Evolutionary conservation across 2,329 filamentous ascomycete genomes (phyloP).

Genomic region (Monascus ruber): DNA sequence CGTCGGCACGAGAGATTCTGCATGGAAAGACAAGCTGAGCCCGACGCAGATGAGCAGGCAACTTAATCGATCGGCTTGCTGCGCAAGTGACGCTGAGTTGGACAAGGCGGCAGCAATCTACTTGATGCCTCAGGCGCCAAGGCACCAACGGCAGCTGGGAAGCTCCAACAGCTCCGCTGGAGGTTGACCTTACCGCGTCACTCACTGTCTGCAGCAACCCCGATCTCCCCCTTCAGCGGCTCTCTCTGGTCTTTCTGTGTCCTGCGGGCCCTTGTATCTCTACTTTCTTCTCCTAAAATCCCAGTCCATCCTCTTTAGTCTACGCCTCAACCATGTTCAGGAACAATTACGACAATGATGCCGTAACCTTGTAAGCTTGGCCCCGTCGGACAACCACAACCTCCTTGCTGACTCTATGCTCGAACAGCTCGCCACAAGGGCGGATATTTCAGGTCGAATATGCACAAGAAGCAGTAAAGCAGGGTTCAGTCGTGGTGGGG

Average conservation of each 20-base stretch:
- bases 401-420: slow-evolving; percentile 8
- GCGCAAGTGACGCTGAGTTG: slow-evolving; percentile 21
- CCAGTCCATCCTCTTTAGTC: slow-evolving; percentile 3
- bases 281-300: neutral
- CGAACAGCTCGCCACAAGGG: slow-evolving; percentile 81
- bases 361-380: slow-evolving; percentile 82
- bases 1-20: slow-evolving; percentile 4
- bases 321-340: slow-evolving; percentile 67
- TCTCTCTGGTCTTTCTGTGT: slow-evolving; percentile 6
- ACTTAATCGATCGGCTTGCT: neutral
- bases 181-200: slow-evolving; percentile 19
- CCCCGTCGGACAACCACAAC: slow-evolving; percentile 6
- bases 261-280: too few relatives aligned
- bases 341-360: slow-evolving; percentile 99
- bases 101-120: slow-evolving; percentile 6
- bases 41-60: too few relatives aligned
- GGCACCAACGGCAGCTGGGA: slow-evolving; percentile 14
- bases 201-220: slow-evolving; percentile 17
- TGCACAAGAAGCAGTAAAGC: slow-evolving; percentile 96
- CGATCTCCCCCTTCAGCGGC: slow-evolving; percentile 7
- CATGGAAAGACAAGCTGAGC: neutral
- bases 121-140: slow-evolving; percentile 10
- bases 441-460: slow-evolving; percentile 99
- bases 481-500: slow-evolving; percentile 94
- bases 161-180: slow-evolving; percentile 3